Conservation (phyloP, 257 asterid species). For the Nicotiana tabacum region DNA sequence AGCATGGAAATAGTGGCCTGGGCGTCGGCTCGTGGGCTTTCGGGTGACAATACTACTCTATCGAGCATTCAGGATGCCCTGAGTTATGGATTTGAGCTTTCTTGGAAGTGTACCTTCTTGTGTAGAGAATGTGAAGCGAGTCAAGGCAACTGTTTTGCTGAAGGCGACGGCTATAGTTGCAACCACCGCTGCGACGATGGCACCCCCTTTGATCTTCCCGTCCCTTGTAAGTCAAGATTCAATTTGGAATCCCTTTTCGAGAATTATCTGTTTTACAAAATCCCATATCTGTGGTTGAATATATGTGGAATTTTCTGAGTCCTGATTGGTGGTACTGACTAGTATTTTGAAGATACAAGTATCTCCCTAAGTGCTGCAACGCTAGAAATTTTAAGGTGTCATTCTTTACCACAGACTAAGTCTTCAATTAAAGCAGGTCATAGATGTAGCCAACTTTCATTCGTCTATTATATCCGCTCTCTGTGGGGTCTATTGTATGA, state of each 20-base stretch:
- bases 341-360: background rate
- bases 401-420: background rate
- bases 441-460: background rate
- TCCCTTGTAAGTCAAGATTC: background rate
- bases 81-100: slow-evolving; percentile 44
- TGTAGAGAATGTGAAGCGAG: slow-evolving; percentile 27
- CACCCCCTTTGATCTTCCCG: background rate
- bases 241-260: background rate
- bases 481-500: background rate
- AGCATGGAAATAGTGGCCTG: slow-evolving; percentile 22
- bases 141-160: slow-evolving; percentile 15
- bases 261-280: background rate
- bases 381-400: background rate
- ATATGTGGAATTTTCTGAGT: background rate
- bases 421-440: background rate
- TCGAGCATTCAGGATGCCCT: slow-evolving; percentile 23
- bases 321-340: background rate
- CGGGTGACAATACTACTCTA: slow-evolving; percentile 11
- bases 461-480: background rate
- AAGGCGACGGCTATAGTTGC: slow-evolving; percentile 14
- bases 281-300: background rate
- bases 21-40: slow-evolving; percentile 16
- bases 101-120: slow-evolving; percentile 14
- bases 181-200: background rate
- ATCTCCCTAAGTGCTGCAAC: no score